phyloP scores from a whole-genome alignment of 2,329 filamentous ascomycete species.

The Diaporthe velutina region DNA sequence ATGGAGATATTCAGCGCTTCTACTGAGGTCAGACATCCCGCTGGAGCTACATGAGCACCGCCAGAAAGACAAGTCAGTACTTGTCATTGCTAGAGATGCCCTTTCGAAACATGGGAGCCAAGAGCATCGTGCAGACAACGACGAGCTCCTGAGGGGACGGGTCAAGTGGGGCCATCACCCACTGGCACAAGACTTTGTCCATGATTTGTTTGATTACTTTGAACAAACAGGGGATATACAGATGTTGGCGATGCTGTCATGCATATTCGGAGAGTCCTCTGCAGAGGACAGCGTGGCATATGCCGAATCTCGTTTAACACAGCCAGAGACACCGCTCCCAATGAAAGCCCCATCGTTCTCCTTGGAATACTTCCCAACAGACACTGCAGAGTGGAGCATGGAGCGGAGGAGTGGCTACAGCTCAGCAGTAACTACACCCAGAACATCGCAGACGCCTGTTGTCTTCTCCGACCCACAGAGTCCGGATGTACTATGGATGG shows the following conservation, averaged over 20 bases:
- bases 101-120: constrained; percentile 57
- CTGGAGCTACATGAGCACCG: constrained; percentile 72
- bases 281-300: constrained; percentile 69
- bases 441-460: constrained; percentile 67
- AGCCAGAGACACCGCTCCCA: constrained; percentile 72
- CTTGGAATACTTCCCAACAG: constrained; percentile 74
- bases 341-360: constrained; percentile 77
- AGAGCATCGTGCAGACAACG: constrained; percentile 34
- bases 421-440: constrained; percentile 69
- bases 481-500: constrained; percentile 66
- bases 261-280: constrained; percentile 74
- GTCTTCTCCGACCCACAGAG: constrained; percentile 67
- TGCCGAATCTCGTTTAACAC: constrained; percentile 66
- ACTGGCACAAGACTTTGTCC: constrained; percentile 71
- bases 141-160: constrained; percentile 62
- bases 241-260: constrained; percentile 80
- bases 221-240: constrained; percentile 74
- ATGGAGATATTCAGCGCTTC: constrained; percentile 84
- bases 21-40: constrained; percentile 83
- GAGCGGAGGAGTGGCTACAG: constrained; percentile 65
- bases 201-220: constrained; percentile 73
- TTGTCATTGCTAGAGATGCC: constrained; percentile 77
- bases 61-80: constrained; percentile 69
- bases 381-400: constrained; percentile 66
- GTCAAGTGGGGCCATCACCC: constrained; percentile 79